Evolutionary conservation across 192 early-diverging fungal genomes (phyloP), one percentile per base, ranked within the genome.

Genomic region (Coemansia sp.): DNA sequence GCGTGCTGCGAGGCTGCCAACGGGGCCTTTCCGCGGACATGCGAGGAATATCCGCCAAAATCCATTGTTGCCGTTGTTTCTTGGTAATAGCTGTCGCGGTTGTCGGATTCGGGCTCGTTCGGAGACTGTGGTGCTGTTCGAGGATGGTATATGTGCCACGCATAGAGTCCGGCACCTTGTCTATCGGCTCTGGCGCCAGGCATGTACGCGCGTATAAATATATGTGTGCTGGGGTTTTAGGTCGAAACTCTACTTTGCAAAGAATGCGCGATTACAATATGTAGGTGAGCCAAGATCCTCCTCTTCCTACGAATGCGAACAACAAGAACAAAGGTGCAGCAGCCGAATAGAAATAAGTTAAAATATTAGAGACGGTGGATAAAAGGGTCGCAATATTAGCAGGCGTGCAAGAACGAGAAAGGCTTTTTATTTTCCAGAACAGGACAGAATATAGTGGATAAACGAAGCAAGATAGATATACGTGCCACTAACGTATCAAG

Each of bases 131-230:
- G 59, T 23, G 64, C 59, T 63, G 73, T 64, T 68, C 55, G 71
- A 52, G 45, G 66, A 17, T 57, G 40, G 36, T 70, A 71, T 38
- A 61, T 33, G 49, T 74, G 71, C 71, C 77, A 71, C 53, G 71
- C 62, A 59, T 68, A 55, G 29, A 64, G 66, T 19, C 71, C 77
- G 29, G 72, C 55, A 59, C 67, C 67, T 41, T 32, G 7, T 49
- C 65, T 73, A 60, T 67, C 65, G 61, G 61, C 67, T 69, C 73
- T 59, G 38, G 73, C 59, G 65, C 73, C 67, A 52, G 73, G 57
- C 67, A 75, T 69, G 38, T 48, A 64, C 36, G 55, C 29, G 58
- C 63, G 59, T 59, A 60, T 58, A 22, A 46, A 42, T 14, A 49
- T 17, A 35, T 53, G 32, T 35, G 34, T 23, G 52, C 29, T 32